Evolutionary conservation across 164 flowering plant genomes (phyloP).

Genomic region (Houttuynia cordata): DNA sequence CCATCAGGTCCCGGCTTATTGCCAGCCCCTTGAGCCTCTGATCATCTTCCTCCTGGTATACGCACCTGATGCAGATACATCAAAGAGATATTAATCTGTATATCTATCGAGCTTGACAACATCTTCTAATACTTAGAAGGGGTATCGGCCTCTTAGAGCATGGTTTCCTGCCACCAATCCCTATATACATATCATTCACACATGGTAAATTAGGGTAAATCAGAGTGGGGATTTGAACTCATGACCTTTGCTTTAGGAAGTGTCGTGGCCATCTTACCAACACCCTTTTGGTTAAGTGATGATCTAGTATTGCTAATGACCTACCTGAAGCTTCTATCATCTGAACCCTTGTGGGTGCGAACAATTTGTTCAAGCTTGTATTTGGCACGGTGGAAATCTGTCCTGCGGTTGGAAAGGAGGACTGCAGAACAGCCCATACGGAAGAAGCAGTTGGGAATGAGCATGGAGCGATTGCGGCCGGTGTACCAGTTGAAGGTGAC

Average conservation of each 20-base stretch:
- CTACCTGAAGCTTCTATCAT: constrained; percentile 76
- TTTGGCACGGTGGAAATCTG: constrained; percentile 59
- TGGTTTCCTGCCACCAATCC: too few species aligned
- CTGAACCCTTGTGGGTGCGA: constrained; percentile 84
- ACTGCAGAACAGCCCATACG: constrained; percentile 92
- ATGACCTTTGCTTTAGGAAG: too few species aligned
- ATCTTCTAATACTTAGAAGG: too few species aligned
- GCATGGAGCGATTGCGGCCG: constrained; percentile 73
- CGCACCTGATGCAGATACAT: constrained; percentile 26
- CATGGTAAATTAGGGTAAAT: too few species aligned
- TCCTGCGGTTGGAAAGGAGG: constrained; percentile 71
- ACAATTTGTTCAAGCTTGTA: constrained; percentile 83
- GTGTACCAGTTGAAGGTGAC: constrained; percentile 77
- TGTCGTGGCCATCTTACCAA: too few species aligned
- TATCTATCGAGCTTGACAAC: too few species aligned
- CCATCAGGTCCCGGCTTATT: constrained; percentile 59
- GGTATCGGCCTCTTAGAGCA: too few species aligned
- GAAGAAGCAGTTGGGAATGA: constrained; percentile 78
- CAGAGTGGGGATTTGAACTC: too few species aligned
- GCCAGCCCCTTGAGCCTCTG: constrained; percentile 51
- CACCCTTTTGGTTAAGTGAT: too few species aligned
- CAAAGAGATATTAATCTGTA: too few species aligned
- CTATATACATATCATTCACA: too few species aligned
- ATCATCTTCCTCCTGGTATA: constrained; percentile 83
- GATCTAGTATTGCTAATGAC: background rate